Conservation (phyloP, 106 monocot species). For the Apostasia shenzhenica region DNA sequence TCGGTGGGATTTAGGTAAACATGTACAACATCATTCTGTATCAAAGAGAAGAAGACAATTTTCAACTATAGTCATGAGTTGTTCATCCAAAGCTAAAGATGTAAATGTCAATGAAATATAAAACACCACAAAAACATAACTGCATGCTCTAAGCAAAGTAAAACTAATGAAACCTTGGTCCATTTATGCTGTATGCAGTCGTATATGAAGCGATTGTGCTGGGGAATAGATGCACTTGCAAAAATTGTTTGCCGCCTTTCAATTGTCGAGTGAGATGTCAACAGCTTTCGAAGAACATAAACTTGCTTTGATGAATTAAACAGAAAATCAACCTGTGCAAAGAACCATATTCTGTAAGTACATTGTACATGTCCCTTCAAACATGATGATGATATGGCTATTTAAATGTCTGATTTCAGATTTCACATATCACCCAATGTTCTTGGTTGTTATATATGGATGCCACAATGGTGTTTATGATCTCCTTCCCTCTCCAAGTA, state of each 20-base stretch:
- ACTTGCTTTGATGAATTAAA: conserved; percentile 78
- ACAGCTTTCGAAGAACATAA: conserved; percentile 60
- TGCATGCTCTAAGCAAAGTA: too few species aligned
- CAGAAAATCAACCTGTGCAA: conserved; percentile 76
- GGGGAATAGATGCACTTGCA: conserved; percentile 95
- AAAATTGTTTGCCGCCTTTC: conserved; percentile 68
- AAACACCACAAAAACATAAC: neutral
- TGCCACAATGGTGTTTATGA: too few species aligned
- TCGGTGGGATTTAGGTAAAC: conserved; percentile 83
- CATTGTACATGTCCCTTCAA: too few species aligned
- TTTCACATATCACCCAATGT: too few species aligned
- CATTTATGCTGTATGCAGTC: conserved; percentile 92
- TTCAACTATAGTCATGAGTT: neutral
- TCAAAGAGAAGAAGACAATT: conserved; percentile 8
- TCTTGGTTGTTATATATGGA: too few species aligned
- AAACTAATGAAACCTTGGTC: conserved; percentile 62
- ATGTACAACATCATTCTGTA: conserved; percentile 80
- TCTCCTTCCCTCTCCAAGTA: too few species aligned
- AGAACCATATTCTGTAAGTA: neutral
- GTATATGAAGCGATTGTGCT: conserved; percentile 79
- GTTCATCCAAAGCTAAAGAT: too few species aligned
- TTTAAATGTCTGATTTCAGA: too few species aligned
- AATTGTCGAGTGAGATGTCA: conserved; percentile 65
- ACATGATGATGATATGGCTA: too few species aligned
- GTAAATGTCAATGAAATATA: neutral